phyloP scores from a whole-genome alignment of 805 yeast genomes.

The Yamadazyma sp. region DNA sequence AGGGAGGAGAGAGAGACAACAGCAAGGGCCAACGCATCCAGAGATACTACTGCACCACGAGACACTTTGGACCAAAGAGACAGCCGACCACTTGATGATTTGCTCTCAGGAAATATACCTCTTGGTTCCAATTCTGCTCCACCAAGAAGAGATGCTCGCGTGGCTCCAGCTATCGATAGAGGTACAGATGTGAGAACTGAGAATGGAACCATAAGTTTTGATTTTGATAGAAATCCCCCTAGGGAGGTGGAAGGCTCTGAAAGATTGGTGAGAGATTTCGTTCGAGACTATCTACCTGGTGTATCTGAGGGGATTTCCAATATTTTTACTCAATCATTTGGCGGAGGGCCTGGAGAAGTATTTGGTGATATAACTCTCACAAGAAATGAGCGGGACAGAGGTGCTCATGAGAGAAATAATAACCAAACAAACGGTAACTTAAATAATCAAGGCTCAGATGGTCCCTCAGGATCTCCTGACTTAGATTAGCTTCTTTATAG shows the following conservation, averaged over 20 bases:
- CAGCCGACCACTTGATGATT: background rate
- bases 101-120: too few relatives aligned
- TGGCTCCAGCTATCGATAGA: background rate
- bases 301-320: slow-evolving; percentile 14
- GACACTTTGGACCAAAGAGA: background rate
- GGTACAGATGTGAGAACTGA: background rate
- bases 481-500: slow-evolving; percentile 9
- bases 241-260: background rate
- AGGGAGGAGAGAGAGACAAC: background rate
- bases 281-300: slow-evolving; percentile 6
- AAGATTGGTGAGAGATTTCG: slow-evolving; percentile 4
- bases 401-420: too few relatives aligned
- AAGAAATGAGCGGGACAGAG: too few relatives aligned
- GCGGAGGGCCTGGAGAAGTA: slow-evolving; percentile 11
- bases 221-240: background rate
- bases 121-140: background rate
- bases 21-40: background rate
- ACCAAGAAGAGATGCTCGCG: too few relatives aligned
- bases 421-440: too few relatives aligned
- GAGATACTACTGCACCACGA: background rate
- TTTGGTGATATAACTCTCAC: too few relatives aligned
- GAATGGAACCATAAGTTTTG: background rate
- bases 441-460: too few relatives aligned
- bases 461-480: slow-evolving; percentile 4
- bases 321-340: slow-evolving; percentile 13